Base-by-base conservation (phyloP, 768 basidiomycete genomes). In the Termitomyces sp. region DNA sequence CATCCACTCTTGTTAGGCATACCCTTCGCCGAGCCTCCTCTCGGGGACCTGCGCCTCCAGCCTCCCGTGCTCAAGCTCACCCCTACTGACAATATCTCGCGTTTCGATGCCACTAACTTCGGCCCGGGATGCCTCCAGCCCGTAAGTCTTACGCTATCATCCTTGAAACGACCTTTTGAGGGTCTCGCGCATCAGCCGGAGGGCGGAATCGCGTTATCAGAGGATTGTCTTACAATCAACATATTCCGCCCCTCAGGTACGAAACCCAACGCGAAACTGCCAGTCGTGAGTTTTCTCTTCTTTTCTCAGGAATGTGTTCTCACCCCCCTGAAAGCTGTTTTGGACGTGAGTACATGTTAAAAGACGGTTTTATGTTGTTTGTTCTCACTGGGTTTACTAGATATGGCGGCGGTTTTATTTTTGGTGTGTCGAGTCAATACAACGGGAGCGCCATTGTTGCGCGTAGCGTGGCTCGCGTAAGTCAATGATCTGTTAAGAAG, bases 171-270 rank as follows among this genome's bases (percentile, higher is more conserved):
- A 29, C 16, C 13, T 2, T 9, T 28, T 39, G 37, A 9, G 8
- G 7, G 13, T 33, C 13, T 2, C 20, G 4, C 4, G 18, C 13
- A 8, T 10, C 31, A 29, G 39, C 26, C 28, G 45, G 18, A 15
- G 3, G 31, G 4, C 8, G 15, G 42, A 20, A 8, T 16, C 39
- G 16, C 62, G 62, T 75, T 68, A 37, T 81, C 81, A 26, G 84
- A 86, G 64, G 83, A 86, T 59, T 86, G 83, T 63, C 68, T 86
- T 51, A 83, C 81, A 22, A 70, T 85, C 53, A 85, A 85, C 62
- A 70, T 87, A 4, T 81, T 80, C 54, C 71, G 81, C 20, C 84
- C 85, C 0, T 70, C 76, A 0, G 74, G 74, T 15, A 52, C 70
- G 12, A 45, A 45, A 5, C 8, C 62, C 2, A 62, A 64, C 52